Evolutionary conservation across 169 alveolate species (phyloP), one percentile per base, ranked within the genome.

Genomic region (Eimeria necatrix): DNA sequence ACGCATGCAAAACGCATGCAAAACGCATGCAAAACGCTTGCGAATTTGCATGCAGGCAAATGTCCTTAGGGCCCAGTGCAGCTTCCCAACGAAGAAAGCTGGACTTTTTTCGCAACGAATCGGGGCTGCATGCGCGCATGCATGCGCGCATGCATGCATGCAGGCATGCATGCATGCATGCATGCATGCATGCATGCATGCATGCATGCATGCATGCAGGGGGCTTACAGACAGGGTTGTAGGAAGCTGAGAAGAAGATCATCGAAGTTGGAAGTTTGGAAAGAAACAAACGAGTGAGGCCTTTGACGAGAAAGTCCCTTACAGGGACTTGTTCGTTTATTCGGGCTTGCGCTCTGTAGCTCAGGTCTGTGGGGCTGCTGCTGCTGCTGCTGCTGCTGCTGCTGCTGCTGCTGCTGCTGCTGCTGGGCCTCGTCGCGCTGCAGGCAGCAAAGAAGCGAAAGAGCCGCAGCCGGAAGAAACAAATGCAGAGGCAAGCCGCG

Each of bases 161-260:
- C 83, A 71, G 0, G 10, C 53, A 24, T 68, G 83, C 83, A 71
- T n/a, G 14, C 83, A 32, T 22, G 41, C 26, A 10, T n/a, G n/a
- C 41, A 32, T 32, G 41, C 41, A 32, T 32, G 41, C 41, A 2
- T 2, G 41, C 2, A 22, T 68, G 78, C 41, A 71, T 71, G 56
- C 83, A 71, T 0, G 10, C 53, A 24, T 68, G 83, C 83, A 71
- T n/a, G 14, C 83, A 32, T 22, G 41, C 26, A 10, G 20, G 10
- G 83, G 51, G 53, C 26, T 22, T 83, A 83, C 91, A 83, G 4
- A 46, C 26, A 26, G 91, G 91, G 32, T 83, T 83, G 76, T 24
- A 56, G 52, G 73, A n/a, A n/a, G 91, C 73, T 12, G 91, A 52
- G 8, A 83, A 26, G 41, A 53, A 83, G n/a, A 83, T 24, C 32